phyloP scores from a whole-genome alignment of 2,329 filamentous ascomycete species.

The Exserohilum rostratum region DNA sequence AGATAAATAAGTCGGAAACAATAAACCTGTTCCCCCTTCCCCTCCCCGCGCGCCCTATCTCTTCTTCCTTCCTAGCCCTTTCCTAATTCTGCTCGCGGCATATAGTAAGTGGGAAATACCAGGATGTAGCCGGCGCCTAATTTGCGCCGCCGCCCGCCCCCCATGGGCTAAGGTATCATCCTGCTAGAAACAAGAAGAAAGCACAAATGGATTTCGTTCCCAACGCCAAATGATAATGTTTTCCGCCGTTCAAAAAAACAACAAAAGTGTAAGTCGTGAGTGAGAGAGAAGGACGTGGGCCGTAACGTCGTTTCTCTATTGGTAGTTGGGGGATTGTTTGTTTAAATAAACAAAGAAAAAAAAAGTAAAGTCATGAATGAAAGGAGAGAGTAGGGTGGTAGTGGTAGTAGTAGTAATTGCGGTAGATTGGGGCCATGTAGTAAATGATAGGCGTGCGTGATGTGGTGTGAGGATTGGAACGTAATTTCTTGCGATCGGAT shows the following conservation, averaged over 20 bases:
- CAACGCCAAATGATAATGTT: slow-evolving; percentile 14
- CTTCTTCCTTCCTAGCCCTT: too few species aligned
- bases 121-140: slow-evolving; percentile 3
- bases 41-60: too few species aligned
- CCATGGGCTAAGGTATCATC: slow-evolving; percentile 9
- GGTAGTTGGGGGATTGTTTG: slow-evolving; percentile 11
- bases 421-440: too few species aligned
- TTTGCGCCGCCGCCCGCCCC: too few species aligned
- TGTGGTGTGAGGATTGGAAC: slow-evolving; percentile 19
- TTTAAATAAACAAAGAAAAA: slow-evolving; percentile 35
- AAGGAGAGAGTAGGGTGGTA: slow-evolving; percentile 13
- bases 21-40: too few species aligned
- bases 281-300: slow-evolving; percentile 15
- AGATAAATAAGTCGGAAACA: too few species aligned
- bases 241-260: slow-evolving; percentile 10
- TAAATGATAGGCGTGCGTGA: slow-evolving; percentile 1
- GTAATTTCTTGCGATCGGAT: slow-evolving; percentile 40
- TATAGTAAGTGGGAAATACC: too few species aligned
- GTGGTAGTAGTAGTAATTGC: slow-evolving; percentile 9
- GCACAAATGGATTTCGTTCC: slow-evolving; percentile 3
- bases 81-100: too few species aligned
- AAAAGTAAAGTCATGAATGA: too few species aligned
- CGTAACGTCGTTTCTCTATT: slow-evolving; percentile 16
- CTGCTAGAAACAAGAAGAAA: slow-evolving; percentile 11
- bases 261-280: slow-evolving; percentile 2